phyloP scores from a whole-genome alignment of 306 rosid species.

The Coriaria nepalensis region DNA sequence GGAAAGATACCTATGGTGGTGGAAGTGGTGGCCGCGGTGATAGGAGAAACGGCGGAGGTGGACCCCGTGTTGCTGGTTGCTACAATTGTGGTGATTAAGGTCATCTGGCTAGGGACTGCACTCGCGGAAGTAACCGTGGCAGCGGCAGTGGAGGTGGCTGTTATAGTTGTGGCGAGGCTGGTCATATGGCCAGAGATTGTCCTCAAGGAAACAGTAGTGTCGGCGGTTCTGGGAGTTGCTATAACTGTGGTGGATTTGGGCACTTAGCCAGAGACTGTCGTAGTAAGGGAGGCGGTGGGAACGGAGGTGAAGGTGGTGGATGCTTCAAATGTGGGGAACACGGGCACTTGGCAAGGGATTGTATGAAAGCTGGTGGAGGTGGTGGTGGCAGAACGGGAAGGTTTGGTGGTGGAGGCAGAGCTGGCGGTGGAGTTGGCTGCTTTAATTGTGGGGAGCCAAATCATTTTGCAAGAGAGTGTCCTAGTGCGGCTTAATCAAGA shows the following conservation, averaged over 20 bases:
- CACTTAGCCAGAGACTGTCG: slow-evolving; percentile 77
- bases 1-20: slow-evolving; percentile 15
- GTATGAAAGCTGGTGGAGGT: slow-evolving; percentile 12
- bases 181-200: slow-evolving; percentile 70
- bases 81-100: slow-evolving; percentile 55
- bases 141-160: slow-evolving; percentile 31
- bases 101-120: slow-evolving; percentile 67
- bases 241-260: slow-evolving; percentile 48
- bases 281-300: slow-evolving; percentile 25
- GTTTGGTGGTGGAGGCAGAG: slow-evolving; percentile 10
- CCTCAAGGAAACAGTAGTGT: slow-evolving; percentile 20
- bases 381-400: slow-evolving; percentile 1
- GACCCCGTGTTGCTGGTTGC: slow-evolving; percentile 38
- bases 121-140: slow-evolving; percentile 10
- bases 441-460: slow-evolving; percentile 40
- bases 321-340: slow-evolving; percentile 51
- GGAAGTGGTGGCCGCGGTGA: slow-evolving; percentile 26
- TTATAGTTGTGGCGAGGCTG: slow-evolving; percentile 46
- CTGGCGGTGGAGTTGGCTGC: slow-evolving; percentile 19
- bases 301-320: slow-evolving; percentile 16
- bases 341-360: slow-evolving; percentile 29
- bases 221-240: slow-evolving; percentile 23
- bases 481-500: slow-evolving; percentile 22
- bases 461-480: slow-evolving; percentile 70
- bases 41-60: slow-evolving; percentile 35